A percentile compares a stretch with the other conserved stretches of the same genome.
These are phyloP conservation scores for Epichloe festucae DNA, from an alignment of 2,329 filamentous ascomycete species.

Conservation along the genomic window DNA sequence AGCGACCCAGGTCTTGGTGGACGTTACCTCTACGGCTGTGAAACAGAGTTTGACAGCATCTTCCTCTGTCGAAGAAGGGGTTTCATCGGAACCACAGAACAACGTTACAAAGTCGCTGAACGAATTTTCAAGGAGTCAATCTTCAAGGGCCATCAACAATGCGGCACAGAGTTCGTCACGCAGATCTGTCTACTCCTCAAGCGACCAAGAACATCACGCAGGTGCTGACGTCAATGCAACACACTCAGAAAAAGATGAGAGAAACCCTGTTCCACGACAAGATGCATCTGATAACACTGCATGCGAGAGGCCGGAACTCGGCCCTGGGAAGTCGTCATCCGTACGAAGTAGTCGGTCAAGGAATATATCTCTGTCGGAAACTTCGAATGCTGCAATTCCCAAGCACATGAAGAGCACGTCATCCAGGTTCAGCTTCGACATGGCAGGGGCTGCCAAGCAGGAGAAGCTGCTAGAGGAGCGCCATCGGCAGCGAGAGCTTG, in stretches of 20 bases:
- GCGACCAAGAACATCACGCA: background rate
- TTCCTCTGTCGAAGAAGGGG: constrained; percentile 7
- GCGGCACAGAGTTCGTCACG: background rate
- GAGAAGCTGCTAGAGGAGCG: constrained; percentile 61
- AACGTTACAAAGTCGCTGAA: background rate
- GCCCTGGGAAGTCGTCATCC: constrained; percentile 9
- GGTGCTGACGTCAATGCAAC: background rate
- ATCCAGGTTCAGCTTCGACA: constrained; percentile 72
- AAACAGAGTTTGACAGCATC: constrained; percentile 7
- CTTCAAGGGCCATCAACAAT: background rate
- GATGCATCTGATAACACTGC: background rate
- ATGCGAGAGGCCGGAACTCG: background rate
- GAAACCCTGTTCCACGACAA: background rate
- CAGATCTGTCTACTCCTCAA: background rate
- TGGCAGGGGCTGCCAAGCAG: constrained; percentile 55
- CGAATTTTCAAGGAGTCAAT: background rate
- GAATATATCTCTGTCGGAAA: constrained; percentile 37
- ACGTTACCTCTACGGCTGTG: background rate
- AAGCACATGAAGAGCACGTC: constrained; percentile 64
- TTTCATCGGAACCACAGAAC: background rate
- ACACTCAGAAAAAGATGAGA: background rate
- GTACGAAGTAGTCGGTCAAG: constrained; percentile 30
- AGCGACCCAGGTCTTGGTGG: background rate
- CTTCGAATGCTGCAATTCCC: constrained; percentile 39
- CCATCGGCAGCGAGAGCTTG: constrained; percentile 53